These are phyloP conservation scores for Talaromyces sp. DNA, from an alignment of 2,329 filamentous ascomycete genomes.

Conservation along the genomic window DNA sequence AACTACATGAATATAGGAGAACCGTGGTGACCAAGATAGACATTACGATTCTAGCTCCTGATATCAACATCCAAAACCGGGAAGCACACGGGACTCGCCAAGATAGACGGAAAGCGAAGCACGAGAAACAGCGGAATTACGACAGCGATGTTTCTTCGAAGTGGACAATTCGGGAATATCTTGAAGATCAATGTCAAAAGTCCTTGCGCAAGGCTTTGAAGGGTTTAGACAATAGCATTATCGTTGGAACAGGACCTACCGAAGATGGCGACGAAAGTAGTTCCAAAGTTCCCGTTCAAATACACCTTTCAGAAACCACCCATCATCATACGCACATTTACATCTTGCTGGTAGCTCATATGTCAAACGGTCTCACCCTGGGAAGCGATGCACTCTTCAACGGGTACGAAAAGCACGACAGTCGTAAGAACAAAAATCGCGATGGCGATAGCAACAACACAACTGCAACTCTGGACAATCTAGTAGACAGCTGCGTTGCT, in stretches of 20 bases:
- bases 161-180: constrained; percentile 22
- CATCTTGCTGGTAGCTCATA: constrained; percentile 52
- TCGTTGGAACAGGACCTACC: constrained; percentile 8
- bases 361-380: constrained; percentile 44
- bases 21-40: constrained; percentile 32
- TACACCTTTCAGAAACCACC: constrained; percentile 40
- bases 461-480: constrained; percentile 24
- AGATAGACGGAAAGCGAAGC: neutral
- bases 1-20: constrained; percentile 25
- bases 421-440: neutral
- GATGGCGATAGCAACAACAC: constrained; percentile 18
- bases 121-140: neutral
- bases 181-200: constrained; percentile 20
- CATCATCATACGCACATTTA: constrained; percentile 46
- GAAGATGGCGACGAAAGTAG: constrained; percentile 1
- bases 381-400: constrained; percentile 50
- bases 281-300: constrained; percentile 20
- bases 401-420: constrained; percentile 14
- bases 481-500: constrained; percentile 43
- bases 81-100: constrained; percentile 7
- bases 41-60: constrained; percentile 37
- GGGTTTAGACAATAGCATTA: constrained; percentile 5
- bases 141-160: neutral
- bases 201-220: constrained; percentile 19
- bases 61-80: constrained; percentile 17